Evolutionary conservation across 2,329 filamentous ascomycete species (phyloP).

Genomic region (Colletotrichum sp.): DNA sequence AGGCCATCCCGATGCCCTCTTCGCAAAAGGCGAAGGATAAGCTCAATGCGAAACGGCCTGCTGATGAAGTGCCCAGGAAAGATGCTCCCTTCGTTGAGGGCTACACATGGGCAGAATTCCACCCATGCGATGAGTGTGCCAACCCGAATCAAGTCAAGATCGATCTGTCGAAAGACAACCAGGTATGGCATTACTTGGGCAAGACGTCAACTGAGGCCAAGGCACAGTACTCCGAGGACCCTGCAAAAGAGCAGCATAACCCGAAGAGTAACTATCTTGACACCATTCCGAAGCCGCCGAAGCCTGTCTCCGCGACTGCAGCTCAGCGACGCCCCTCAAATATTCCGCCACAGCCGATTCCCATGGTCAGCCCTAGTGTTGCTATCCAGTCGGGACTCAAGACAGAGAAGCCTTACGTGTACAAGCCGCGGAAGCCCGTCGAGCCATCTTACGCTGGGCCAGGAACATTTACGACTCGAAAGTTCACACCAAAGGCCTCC

Average conservation of each 20-base stretch:
- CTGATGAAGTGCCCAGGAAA: slow-evolving; percentile 66
- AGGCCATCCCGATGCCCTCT: slow-evolving; percentile 73
- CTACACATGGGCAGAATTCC: slow-evolving; percentile 81
- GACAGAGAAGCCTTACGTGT: slow-evolving; percentile 55
- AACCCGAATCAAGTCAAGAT: slow-evolving; percentile 71
- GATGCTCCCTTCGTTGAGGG: slow-evolving; percentile 72
- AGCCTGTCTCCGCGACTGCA: slow-evolving; percentile 35
- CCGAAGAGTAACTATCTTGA: slow-evolving; percentile 75
- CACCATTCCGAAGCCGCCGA: slow-evolving; percentile 62
- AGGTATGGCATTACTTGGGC: slow-evolving; percentile 89
- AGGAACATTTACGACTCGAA: slow-evolving; percentile 36
- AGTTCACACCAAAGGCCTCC: slow-evolving; percentile 34
- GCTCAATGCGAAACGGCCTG: slow-evolving; percentile 68
- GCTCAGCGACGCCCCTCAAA: slow-evolving; percentile 21
- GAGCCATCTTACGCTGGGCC: slow-evolving; percentile 26
- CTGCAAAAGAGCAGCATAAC: slow-evolving; percentile 63
- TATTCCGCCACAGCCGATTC: slow-evolving; percentile 16
- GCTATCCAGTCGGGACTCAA: slow-evolving; percentile 22
- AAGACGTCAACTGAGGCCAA: slow-evolving; percentile 87
- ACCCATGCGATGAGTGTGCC: slow-evolving; percentile 56
- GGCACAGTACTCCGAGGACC: slow-evolving; percentile 88
- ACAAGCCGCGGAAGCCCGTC: slow-evolving; percentile 51
- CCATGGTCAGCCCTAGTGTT: background rate
- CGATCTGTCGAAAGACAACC: slow-evolving; percentile 72
- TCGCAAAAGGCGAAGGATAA: slow-evolving; percentile 67